Percentiles rank a stretch among this genome's conserved stretches.
Conservation (phyloP, 2,329 filamentous ascomycete species). For the Fragosphaeria purpurea region DNA sequence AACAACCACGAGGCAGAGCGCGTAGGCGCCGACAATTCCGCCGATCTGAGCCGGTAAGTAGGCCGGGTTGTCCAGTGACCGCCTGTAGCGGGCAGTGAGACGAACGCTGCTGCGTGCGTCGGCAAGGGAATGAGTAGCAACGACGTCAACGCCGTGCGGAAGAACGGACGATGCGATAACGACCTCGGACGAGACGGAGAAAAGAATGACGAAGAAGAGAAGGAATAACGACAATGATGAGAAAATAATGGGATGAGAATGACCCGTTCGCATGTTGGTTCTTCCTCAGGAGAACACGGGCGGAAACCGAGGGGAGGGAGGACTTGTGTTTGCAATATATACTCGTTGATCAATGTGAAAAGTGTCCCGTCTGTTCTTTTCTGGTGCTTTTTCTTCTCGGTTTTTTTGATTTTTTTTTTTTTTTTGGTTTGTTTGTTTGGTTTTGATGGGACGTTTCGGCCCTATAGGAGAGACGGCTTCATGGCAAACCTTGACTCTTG, state of each 20-base stretch:
- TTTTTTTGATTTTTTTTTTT: not conserved
- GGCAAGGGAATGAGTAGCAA: not conserved
- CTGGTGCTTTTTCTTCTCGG: not conserved
- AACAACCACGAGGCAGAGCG: constrained; percentile 64
- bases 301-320: constrained; percentile 8
- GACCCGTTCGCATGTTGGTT: constrained; percentile 30
- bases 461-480: constrained; percentile 6
- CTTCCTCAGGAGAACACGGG: too few species aligned
- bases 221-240: too few species aligned
- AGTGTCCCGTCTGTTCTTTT: too few species aligned
- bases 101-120: constrained; percentile 4
- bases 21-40: constrained; percentile 75
- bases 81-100: constrained; percentile 45
- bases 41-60: constrained; percentile 74
- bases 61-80: constrained; percentile 46
- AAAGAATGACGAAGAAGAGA: constrained; percentile 12
- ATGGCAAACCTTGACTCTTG: constrained; percentile 4
- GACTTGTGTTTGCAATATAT: constrained; percentile 28
- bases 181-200: constrained; percentile 12
- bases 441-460: not conserved
- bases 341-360: too few species aligned
- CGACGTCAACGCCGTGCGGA: constrained; percentile 20
- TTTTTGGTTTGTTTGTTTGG: not conserved
- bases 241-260: constrained; percentile 18
- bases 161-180: constrained; percentile 9